Base-by-base conservation (phyloP, 208 protist genomes). In the Leishmania amazonensis region DNA sequence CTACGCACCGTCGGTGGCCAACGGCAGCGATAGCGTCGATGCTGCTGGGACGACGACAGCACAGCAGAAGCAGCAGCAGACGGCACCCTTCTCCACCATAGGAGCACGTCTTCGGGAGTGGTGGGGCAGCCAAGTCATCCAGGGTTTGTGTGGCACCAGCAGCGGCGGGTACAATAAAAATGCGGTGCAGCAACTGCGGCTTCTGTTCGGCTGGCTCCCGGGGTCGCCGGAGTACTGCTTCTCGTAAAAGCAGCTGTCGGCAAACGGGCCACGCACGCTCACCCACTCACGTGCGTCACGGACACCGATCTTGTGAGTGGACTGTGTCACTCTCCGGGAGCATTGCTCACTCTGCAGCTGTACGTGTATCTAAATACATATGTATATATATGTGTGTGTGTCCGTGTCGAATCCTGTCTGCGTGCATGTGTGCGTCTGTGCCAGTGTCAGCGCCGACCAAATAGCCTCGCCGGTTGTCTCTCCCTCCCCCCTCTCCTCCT, bases 81-180 rank as follows among this genome's bases (percentile, higher is more conserved):
- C 42, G 24, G 7, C 11, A 2, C 24, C 35, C 11, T 65, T 42
- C 4, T 73, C 62, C 31, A 11, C 42, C 31, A 64, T 75, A 24
- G 70, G 42, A 17, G 47, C 49, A 38, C 82, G 78, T 38, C 53
- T 85, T 65, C 71, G 45, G 51, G 77, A 79, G 24, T 85, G 82
- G 82, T 85, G 82, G 82, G n/a, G 31, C 24, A 78, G 62, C 31
- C 82, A 85, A 60, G 78, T 85, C 49, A 35, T 85, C 71, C 71
- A 75, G 35, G 82, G 67, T 5, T 35, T 85, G 71, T 81, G 82
- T 58, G 82, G 82, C 49, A 85, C 51, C 58, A 31, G 76, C 57
- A 78, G 31, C 21, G 68, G 49, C 45, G n/a, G 74, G 68, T 47
- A 80, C 65, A 54, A 31, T 58, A 9, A 47, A 81, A 40, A 42